Percentiles rank a stretch among this genome's conserved stretches.
Conservation (phyloP, 2,329 filamentous ascomycete genomes). For the Ploettnerulaceae sp. region DNA sequence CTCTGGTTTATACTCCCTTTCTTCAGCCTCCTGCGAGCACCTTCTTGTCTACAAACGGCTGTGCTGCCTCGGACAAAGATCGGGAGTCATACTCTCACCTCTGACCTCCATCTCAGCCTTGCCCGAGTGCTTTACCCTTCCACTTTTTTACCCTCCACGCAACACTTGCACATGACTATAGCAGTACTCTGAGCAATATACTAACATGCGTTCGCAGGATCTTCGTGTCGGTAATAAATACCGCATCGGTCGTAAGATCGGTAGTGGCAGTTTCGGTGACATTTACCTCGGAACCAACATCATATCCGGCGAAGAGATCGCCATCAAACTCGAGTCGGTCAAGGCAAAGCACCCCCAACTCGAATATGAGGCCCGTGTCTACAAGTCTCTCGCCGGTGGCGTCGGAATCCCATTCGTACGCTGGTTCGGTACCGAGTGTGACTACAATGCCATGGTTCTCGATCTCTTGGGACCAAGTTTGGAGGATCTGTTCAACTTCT, state of each 20-base stretch:
- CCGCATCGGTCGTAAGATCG: constrained; percentile 98
- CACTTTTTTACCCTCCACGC: neutral
- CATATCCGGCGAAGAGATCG: constrained; percentile 98
- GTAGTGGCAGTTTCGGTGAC: constrained; percentile 94
- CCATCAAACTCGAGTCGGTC: constrained; percentile 98
- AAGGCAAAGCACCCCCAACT: constrained; percentile 99
- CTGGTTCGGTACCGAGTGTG: constrained; percentile 99
- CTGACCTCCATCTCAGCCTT: constrained; percentile 5
- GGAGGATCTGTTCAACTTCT: constrained; percentile 99
- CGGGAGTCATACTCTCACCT: constrained; percentile 13
- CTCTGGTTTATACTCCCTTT: constrained; percentile 39
- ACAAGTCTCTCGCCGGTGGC: constrained; percentile 84
- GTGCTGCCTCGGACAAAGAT: constrained; percentile 21
- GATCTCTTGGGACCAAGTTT: constrained; percentile 92
- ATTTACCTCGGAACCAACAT: constrained; percentile 99
- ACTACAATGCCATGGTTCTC: constrained; percentile 99
- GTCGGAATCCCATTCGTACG: constrained; percentile 98
- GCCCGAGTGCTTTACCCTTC: neutral
- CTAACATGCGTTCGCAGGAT: constrained; percentile 58
- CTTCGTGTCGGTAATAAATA: constrained; percentile 99
- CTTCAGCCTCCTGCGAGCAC: constrained; percentile 32
- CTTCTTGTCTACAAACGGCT: constrained; percentile 28
- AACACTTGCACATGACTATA: constrained; percentile 6
- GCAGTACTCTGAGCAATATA: constrained; percentile 10
- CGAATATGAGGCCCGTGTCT: constrained; percentile 96